phyloP scores from a whole-genome alignment of 306 rosid genomes.

The Parietaria judaica region DNA sequence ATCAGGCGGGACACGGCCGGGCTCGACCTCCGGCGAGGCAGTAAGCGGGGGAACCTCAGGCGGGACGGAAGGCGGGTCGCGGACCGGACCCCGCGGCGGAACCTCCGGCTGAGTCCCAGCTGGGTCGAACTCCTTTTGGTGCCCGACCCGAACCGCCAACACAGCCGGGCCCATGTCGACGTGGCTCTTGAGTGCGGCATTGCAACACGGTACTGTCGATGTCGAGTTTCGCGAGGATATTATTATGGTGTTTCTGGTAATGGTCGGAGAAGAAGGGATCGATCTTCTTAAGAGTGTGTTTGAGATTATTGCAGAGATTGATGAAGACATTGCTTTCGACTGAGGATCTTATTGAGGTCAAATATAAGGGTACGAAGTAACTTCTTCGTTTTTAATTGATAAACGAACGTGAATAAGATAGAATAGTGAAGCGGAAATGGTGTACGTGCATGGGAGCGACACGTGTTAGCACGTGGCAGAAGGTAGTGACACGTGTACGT shows the following conservation, averaged over 20 bases:
- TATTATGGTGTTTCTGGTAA: not conserved
- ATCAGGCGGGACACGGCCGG: constrained; percentile 22
- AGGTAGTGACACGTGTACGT: not conserved
- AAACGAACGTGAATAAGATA: no score
- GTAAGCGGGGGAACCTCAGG: constrained; percentile 23
- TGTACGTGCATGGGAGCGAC: constrained; percentile 1
- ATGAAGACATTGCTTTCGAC: constrained; percentile 12
- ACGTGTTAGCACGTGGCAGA: not conserved
- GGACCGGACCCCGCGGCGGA: constrained; percentile 8
- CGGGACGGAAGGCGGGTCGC: constrained; percentile 22
- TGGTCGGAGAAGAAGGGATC: constrained; percentile 17
- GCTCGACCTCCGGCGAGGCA: constrained; percentile 26
- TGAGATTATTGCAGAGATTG: constrained; percentile 28
- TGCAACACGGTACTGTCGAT: not conserved
- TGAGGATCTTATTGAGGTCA: no score
- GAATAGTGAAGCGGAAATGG: no score
- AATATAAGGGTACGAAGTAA: no score
- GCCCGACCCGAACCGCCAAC: not conserved
- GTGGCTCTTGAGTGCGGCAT: not conserved
- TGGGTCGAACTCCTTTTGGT: constrained; percentile 25
- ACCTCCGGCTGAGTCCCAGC: not conserved
- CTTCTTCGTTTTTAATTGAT: no score
- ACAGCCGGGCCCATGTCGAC: not conserved
- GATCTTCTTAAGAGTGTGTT: constrained; percentile 31
- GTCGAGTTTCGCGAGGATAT: not conserved